Evolutionary conservation across 495 filamentous ascomycete species (phyloP).

Genomic region (Neurospora sp.): DNA sequence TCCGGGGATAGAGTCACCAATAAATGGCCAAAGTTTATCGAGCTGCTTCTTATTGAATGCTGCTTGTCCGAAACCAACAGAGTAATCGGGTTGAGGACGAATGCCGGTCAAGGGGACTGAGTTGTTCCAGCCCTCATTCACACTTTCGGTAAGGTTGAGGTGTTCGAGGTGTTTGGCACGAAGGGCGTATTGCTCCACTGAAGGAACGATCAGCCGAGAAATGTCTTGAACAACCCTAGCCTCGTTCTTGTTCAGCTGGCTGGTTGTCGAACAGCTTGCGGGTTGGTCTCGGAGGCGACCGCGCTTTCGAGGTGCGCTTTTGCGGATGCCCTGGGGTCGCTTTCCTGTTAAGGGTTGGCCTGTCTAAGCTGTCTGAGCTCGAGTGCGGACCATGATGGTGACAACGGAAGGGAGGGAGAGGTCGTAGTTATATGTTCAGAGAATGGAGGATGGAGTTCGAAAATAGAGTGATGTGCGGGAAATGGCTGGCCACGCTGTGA

Average conservation of each 20-base stretch:
- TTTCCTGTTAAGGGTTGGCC: not conserved
- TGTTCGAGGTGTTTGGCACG: not conserved
- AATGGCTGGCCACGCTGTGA: too few relatives aligned
- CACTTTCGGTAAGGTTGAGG: slow-evolving; percentile 24
- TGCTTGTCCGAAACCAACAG: slow-evolving; percentile 30
- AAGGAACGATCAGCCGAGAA: slow-evolving; percentile 13
- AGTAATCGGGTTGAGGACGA: slow-evolving; percentile 28
- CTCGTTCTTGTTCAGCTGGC: not conserved
- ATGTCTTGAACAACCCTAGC: not conserved
- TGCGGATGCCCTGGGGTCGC: not conserved
- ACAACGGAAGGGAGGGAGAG: not conserved
- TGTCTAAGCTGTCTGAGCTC: not conserved
- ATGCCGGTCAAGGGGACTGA: slow-evolving; percentile 19
- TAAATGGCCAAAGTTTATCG: slow-evolving; percentile 26
- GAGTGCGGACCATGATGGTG: not conserved
- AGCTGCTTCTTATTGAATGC: slow-evolving; percentile 34
- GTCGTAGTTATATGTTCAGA: not conserved
- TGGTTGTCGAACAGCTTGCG: not conserved
- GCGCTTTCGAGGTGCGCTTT: not conserved
- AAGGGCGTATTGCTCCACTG: not conserved
- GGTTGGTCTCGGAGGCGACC: not conserved
- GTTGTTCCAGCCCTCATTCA: slow-evolving; percentile 35
- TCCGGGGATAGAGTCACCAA: slow-evolving; percentile 15
- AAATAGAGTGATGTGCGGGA: too few relatives aligned
- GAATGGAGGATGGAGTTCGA: not conserved